Conservation (phyloP, 139 green algal species). For the Picochlorum sp. region DNA sequence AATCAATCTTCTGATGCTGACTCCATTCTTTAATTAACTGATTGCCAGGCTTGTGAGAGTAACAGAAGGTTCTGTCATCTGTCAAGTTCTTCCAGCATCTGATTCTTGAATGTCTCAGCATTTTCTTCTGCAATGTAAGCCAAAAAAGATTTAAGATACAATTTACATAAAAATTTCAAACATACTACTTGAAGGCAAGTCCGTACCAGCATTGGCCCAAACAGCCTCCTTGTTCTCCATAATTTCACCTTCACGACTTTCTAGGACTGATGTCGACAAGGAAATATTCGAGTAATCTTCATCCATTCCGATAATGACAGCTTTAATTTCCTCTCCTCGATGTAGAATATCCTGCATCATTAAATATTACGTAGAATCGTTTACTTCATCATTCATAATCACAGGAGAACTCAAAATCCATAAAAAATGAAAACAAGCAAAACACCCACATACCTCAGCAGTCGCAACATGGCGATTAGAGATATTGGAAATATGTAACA, state of each 20-base stretch:
- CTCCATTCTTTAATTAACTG: neutral
- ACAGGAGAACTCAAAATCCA: neutral
- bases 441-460: neutral
- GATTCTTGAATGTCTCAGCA: too few relatives aligned
- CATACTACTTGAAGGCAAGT: too few relatives aligned
- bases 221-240: slow-evolving; percentile 31
- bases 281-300: slow-evolving; percentile 30
- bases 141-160: too few relatives aligned
- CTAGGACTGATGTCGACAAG: slow-evolving; percentile 46
- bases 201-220: slow-evolving; percentile 3
- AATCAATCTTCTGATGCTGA: too few relatives aligned
- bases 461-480: slow-evolving; percentile 21
- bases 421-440: neutral
- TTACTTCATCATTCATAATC: too few relatives aligned
- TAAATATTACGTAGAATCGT: neutral
- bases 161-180: too few relatives aligned
- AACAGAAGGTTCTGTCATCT: too few relatives aligned
- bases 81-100: too few relatives aligned
- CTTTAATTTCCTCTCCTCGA: slow-evolving; percentile 34
- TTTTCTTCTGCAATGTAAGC: too few relatives aligned
- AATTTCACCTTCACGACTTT: slow-evolving; percentile 39
- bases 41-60: too few relatives aligned
- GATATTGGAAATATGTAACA: slow-evolving; percentile 56
- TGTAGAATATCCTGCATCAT: slow-evolving; percentile 37
- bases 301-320: slow-evolving; percentile 44